Conservation (phyloP, 2,329 filamentous ascomycete genomes). For the Fusarium burgessii region DNA sequence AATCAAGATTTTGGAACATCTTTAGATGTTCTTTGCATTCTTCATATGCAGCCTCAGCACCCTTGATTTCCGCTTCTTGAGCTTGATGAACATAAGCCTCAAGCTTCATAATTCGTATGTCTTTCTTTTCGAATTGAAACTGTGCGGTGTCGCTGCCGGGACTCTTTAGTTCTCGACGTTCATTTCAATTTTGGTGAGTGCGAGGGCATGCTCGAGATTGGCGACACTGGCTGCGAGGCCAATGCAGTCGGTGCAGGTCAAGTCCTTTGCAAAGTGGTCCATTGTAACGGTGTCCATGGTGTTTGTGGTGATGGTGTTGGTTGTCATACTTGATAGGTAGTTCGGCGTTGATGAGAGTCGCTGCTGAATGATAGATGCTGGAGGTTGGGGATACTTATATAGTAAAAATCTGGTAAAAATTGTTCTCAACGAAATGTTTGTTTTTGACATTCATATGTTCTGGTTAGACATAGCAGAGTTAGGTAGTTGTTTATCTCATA, state of each 20-base stretch:
- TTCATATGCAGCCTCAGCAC: not conserved
- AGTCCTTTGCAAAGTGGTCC: not conserved
- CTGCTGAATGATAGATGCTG: fast-evolving
- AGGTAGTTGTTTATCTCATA: fast-evolving
- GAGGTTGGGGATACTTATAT: not conserved
- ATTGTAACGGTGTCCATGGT: fast-evolving
- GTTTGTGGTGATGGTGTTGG: fast-evolving
- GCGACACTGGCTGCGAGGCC: not conserved
- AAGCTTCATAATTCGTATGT: not conserved
- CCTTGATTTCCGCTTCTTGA: not conserved
- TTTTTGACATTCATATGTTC: too few relatives aligned
- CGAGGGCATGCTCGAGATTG: not conserved
- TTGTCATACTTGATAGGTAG: fast-evolving
- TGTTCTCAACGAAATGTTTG: fast-evolving
- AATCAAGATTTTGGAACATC: fast-evolving
- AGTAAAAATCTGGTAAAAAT: fast-evolving
- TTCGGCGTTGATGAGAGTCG: too few relatives aligned
- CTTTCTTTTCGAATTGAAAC: not conserved
- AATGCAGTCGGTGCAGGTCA: not conserved
- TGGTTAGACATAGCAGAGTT: fast-evolving
- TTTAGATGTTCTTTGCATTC: not conserved
- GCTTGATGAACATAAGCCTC: not conserved
- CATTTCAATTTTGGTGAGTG: fast-evolving
- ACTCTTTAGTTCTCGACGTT: not conserved
- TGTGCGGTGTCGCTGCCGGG: not conserved